Percentiles rank a stretch among this genome's conserved stretches.
Evolutionary conservation across 352 stramenopile species (phyloP).

Genomic region (Pythium biforme): DNA sequence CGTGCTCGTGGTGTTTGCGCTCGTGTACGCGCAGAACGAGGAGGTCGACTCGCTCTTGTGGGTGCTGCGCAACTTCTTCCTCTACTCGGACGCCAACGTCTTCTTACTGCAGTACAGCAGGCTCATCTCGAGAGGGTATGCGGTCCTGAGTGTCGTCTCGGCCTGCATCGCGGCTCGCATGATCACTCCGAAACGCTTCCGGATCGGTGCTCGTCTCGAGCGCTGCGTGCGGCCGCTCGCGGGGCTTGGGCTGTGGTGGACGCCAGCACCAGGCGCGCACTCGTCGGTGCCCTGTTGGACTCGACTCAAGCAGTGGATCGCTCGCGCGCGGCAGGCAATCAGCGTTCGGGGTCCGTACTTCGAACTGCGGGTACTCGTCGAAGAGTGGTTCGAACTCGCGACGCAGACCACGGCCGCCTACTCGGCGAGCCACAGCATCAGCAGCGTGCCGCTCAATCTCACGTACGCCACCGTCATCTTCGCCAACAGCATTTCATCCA

Average conservation of each 20-base stretch:
- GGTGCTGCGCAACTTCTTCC: conserved; percentile 5
- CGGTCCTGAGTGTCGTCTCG: not conserved
- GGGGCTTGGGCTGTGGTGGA: too few relatives aligned
- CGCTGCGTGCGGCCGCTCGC: too few relatives aligned
- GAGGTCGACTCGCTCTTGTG: conserved; percentile 4
- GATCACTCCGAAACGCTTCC: not conserved
- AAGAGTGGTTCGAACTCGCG: not conserved
- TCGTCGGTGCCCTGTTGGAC: not conserved
- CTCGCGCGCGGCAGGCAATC: not conserved
- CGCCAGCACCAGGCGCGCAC: too few relatives aligned
- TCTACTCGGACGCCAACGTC: conserved; percentile 4
- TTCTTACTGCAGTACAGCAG: conserved; percentile 3
- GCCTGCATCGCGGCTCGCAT: not conserved
- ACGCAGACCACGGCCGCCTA: conserved; percentile 8
- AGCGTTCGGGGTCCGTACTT: conserved; percentile 22
- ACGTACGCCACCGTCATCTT: conserved; percentile 17
- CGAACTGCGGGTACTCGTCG: conserved; percentile 1
- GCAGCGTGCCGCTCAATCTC: conserved; percentile 11
- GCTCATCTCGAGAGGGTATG: conserved; percentile 2
- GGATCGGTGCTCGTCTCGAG: not conserved
- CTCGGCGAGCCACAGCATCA: conserved; percentile 12
- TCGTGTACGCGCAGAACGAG: conserved; percentile 10
- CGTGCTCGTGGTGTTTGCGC: conserved; percentile 1
- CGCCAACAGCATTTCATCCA: conserved; percentile 1
- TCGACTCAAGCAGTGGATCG: not conserved